Evolutionary conservation across 2,329 filamentous ascomycete genomes (phyloP).

Genomic region (Sporothrix schenckii): DNA sequence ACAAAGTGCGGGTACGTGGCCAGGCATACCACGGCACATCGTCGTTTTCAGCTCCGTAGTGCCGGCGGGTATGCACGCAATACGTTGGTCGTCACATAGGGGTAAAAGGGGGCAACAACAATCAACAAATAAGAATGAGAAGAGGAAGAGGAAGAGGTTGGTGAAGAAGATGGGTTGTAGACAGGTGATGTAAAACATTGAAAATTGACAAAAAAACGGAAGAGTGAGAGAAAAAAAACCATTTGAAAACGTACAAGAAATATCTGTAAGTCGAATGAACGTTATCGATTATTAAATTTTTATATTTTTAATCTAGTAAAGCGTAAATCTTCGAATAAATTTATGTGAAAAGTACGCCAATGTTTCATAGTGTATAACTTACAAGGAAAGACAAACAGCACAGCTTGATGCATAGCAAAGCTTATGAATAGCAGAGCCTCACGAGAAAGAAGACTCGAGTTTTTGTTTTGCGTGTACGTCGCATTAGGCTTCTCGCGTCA

Average conservation of each 20-base stretch:
- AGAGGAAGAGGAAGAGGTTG: neutral
- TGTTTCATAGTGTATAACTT: no score
- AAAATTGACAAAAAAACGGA: no score
- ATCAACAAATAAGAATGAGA: neutral
- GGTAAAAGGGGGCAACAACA: neutral
- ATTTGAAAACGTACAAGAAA: no score
- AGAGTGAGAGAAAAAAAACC: no score
- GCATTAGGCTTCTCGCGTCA: neutral
- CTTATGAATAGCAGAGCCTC: neutral
- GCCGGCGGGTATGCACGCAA: slow-evolving; percentile 33
- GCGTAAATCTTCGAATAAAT: no score
- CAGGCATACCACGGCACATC: slow-evolving; percentile 1
- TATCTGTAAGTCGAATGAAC: no score
- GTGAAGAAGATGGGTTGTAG: neutral
- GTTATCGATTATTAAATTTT: no score
- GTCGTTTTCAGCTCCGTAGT: slow-evolving; percentile 15
- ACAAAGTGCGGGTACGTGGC: neutral
- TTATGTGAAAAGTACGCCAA: no score
- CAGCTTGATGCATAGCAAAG: neutral
- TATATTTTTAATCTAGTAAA: no score
- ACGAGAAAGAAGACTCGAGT: neutral
- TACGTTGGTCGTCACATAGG: slow-evolving; percentile 21
- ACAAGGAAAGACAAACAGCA: neutral
- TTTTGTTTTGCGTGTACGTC: neutral
- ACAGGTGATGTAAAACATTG: neutral